A percentile compares a stretch with the other conserved stretches of the same genome.
These are phyloP conservation scores for Chamaecrista fasciculata DNA, from an alignment of 306 rosid genomes.

Conservation along the genomic window DNA sequence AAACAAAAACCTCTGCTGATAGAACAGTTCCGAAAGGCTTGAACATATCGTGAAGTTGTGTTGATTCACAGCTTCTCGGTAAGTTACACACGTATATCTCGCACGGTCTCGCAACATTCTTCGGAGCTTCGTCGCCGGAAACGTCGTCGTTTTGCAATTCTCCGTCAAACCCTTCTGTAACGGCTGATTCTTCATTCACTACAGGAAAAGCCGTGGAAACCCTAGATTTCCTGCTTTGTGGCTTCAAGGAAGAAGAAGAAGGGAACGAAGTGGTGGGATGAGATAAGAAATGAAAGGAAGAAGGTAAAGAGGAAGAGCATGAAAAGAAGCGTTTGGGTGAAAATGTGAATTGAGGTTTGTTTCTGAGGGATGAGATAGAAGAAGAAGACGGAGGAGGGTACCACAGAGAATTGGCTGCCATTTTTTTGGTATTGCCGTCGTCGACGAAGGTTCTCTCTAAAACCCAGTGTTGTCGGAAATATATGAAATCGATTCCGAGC, in stretches of 20 bases:
- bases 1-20: slow-evolving; percentile 47
- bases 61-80: slow-evolving; percentile 52
- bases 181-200: slow-evolving; percentile 28
- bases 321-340: not conserved
- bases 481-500: not conserved
- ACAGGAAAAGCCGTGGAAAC: slow-evolving; percentile 24
- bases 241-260: not conserved
- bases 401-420: slow-evolving; percentile 17
- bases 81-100: slow-evolving; percentile 67
- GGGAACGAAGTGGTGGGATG: not conserved
- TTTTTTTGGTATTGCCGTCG: too few species aligned
- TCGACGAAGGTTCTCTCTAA: not conserved
- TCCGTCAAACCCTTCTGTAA: not conserved
- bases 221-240: slow-evolving; percentile 1
- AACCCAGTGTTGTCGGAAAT: not conserved
- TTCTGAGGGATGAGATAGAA: not conserved
- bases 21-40: slow-evolving; percentile 54
- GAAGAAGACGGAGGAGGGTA: not conserved
- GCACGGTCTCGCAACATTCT: slow-evolving; percentile 37
- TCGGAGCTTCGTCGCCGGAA: slow-evolving; percentile 18
- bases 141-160: slow-evolving; percentile 24
- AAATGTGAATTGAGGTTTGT: not conserved
- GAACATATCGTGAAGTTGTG: slow-evolving; percentile 50
- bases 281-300: not conserved
- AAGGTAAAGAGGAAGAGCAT: not conserved